Evolutionary conservation across 306 rosid species (phyloP), one percentile per base, ranked within the genome.

Genomic region (Quercus rubra): DNA sequence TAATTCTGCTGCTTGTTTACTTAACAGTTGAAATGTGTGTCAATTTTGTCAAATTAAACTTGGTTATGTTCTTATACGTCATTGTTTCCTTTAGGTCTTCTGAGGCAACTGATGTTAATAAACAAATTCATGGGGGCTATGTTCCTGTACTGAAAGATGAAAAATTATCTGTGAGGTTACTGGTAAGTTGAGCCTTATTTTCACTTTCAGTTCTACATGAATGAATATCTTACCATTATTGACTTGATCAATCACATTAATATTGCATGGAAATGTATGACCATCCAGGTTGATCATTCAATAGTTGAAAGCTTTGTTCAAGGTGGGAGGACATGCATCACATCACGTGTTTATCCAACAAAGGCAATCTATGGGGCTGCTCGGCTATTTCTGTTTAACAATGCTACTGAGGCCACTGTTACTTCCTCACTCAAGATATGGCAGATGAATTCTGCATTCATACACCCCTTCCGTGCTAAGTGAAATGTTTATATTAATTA

Each of bases 391-490:
- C 21, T 90, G 57, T 95, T 95, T 89, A 95, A 95, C 90, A 89
- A 95, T 76, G 99, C 97, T 18, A 89, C 92, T 12, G 91, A 89
- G 41, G 80, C 87, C 18, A 82, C 80, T 12, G 85, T 95, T 2
- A 95, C 88, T 12, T 87, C 95, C 33, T 92, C 97, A 3, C 52
- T 95, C 43, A 87, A 85, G 35, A 38, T 92, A 78, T 95, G 99
- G 99, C 94, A 95, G 82, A 87, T 95, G 97, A 92, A 95, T 79
- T 90, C 99, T 79, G 99, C 99, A 3, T 95, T 92, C 75, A 91
- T 95, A 31, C 97, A 74, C 12, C 99, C 99, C 74, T 92, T 46
- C 64, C 86, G 74, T 30, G 82, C 87, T 15, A 70, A 78, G 21
- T 73, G 75, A 18, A 64, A 62, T 72, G 78, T 21, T 12, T 83